phyloP scores from a whole-genome alignment of 2,329 filamentous ascomycete species.

The Fusarium sp. region DNA sequence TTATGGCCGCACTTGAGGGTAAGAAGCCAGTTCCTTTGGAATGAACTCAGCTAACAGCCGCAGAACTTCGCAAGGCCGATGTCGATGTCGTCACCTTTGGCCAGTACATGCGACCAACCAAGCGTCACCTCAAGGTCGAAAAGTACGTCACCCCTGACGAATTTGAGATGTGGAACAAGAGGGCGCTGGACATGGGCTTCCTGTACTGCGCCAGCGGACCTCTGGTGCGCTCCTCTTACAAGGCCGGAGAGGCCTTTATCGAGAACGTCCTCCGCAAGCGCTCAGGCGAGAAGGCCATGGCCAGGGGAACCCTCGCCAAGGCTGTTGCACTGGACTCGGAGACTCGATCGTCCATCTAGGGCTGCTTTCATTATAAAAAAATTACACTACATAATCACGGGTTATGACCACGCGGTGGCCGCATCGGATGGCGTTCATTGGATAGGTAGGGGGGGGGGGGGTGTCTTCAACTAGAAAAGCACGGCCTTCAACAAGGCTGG shows the following conservation, averaged over 20 bases:
- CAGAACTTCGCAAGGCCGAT: conserved; percentile 80
- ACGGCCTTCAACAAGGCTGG: conserved; percentile 47
- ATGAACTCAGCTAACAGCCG: conserved; percentile 22
- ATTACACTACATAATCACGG: conserved; percentile 42
- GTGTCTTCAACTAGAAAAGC: conserved; percentile 47
- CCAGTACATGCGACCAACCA: conserved; percentile 99
- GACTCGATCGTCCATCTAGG: conserved; percentile 39
- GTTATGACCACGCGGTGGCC: conserved; percentile 36
- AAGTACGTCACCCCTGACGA: conserved; percentile 92
- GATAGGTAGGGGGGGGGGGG: conserved; percentile 21
- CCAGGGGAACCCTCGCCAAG: conserved; percentile 52
- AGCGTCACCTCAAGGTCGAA: conserved; percentile 96
- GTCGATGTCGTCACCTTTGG: conserved; percentile 98
- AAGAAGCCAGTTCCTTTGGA: conserved; percentile 41
- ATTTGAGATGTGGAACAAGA: conserved; percentile 91
- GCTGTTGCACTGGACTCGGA: conserved; percentile 54
- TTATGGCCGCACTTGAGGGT: conserved; percentile 82
- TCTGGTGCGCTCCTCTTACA: conserved; percentile 94
- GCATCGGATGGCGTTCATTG: conserved; percentile 45
- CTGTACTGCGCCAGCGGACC: conserved; percentile 96
- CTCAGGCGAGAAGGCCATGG: conserved; percentile 57
- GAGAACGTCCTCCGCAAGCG: conserved; percentile 97
- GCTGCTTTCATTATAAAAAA: conserved; percentile 14
- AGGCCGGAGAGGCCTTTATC: conserved; percentile 98
- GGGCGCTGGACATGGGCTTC: conserved; percentile 95